A percentile compares a stretch with the other conserved stretches of the same genome.
phyloP scores from a whole-genome alignment of 2,329 filamentous ascomycete species.

The Trichoderma sp. region DNA sequence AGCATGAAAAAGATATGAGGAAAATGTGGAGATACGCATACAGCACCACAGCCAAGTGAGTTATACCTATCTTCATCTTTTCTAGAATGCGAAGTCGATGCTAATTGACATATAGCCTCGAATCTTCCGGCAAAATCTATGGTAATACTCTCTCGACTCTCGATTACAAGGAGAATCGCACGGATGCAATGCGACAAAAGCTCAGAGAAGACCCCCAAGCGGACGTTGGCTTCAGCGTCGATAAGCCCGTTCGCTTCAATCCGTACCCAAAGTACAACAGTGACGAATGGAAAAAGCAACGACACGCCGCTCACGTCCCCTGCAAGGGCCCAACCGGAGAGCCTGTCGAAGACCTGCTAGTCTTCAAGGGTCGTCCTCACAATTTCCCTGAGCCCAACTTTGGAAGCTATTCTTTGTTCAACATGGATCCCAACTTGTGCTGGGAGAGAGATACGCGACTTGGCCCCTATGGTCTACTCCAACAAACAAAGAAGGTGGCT shows the following conservation, averaged over 20 bases:
- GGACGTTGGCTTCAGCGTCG: conserved; percentile 43
- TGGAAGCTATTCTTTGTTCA: conserved; percentile 62
- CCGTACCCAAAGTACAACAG: conserved; percentile 74
- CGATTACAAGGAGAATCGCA: conserved; percentile 42
- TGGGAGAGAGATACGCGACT: conserved; percentile 70
- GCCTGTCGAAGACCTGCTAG: conserved; percentile 61
- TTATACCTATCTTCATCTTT: conserved; percentile 6
- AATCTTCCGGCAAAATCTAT: conserved; percentile 55
- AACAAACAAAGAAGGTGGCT: conserved; percentile 49
- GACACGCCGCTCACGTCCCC: conserved; percentile 59
- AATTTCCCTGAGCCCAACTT: conserved; percentile 62
- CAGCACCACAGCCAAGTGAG: conserved; percentile 44
- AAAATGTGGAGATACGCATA: conserved; percentile 45
- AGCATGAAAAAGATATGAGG: conserved; percentile 47
- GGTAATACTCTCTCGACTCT: conserved; percentile 56
- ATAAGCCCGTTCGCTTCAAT: conserved; percentile 60
- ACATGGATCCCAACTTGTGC: conserved; percentile 63
- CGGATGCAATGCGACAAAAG: conserved; percentile 33
- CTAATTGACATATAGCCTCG: conserved; percentile 36
- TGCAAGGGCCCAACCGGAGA: conserved; percentile 67
- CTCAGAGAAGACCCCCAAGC: conserved; percentile 39
- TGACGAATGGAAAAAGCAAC: conserved; percentile 56
- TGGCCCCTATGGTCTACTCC: conserved; percentile 62
- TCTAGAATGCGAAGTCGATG: neutral
- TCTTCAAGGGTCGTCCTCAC: conserved; percentile 62